A percentile compares a stretch with the other conserved stretches of the same genome.
These are phyloP conservation scores for Diaporthe longicolla DNA, from an alignment of 2,329 filamentous ascomycete species.

Conservation along the genomic window DNA sequence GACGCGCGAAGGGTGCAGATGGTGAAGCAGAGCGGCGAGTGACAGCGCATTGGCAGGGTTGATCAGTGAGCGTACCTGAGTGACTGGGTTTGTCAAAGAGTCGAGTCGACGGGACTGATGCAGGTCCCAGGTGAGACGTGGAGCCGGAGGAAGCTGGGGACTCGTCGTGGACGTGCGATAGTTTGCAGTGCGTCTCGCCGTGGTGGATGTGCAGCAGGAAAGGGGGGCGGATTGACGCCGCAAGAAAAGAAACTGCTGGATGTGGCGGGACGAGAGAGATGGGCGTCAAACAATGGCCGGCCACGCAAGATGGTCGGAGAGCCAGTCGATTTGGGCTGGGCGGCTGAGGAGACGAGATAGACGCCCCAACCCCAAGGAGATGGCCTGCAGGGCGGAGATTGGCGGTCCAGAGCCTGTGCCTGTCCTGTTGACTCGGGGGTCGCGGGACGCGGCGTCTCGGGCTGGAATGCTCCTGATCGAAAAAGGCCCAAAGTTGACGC, in stretches of 20 bases:
- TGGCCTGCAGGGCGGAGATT: constrained; percentile 31
- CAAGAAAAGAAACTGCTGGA: constrained; percentile 32
- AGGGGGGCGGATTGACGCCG: constrained; percentile 36
- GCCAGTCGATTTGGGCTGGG: constrained; percentile 32
- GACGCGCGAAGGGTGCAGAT: constrained; percentile 20
- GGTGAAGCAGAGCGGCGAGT: constrained; percentile 33
- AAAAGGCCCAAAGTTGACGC: constrained; percentile 23
- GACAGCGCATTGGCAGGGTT: constrained; percentile 33
- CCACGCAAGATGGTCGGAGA: constrained; percentile 33
- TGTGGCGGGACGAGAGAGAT: constrained; percentile 41
- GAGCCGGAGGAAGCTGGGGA: constrained; percentile 28
- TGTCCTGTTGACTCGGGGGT: constrained; percentile 21
- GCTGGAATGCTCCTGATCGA: constrained; percentile 33
- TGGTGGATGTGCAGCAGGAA: constrained; percentile 33
- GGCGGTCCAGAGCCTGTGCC: constrained; percentile 20
- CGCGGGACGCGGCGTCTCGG: constrained; percentile 18
- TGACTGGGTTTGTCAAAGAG: constrained; percentile 28
- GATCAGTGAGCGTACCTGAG: constrained; percentile 36
- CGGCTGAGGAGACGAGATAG: constrained; percentile 42
- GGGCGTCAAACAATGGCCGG: constrained; percentile 40
- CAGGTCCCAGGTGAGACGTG: constrained; percentile 37
- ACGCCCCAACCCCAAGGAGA: constrained; percentile 36
- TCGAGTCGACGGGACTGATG: constrained; percentile 37
- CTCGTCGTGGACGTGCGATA: constrained; percentile 37
- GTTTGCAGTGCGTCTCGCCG: constrained; percentile 37